Evolutionary conservation across 768 basidiomycete genomes (phyloP).

Genomic region (Tylopilus cervinicoccineus): DNA sequence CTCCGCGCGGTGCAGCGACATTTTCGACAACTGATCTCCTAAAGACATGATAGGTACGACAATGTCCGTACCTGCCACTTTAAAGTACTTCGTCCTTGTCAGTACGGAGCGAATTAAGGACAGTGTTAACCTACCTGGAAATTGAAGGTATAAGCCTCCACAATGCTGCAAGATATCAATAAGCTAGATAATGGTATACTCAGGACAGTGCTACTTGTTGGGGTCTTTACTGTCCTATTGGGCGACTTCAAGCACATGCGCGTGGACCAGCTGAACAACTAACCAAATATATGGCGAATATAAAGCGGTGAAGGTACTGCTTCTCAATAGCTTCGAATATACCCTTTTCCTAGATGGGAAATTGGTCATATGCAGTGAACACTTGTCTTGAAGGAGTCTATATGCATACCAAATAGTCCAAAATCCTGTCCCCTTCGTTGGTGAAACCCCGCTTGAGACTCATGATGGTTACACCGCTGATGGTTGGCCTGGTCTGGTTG

Average conservation of each 20-base stretch:
- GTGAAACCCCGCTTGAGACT: slow-evolving; percentile 72
- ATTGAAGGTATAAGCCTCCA: slow-evolving; percentile 88
- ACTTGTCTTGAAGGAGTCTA: slow-evolving; percentile 11
- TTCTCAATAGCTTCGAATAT: slow-evolving; percentile 85
- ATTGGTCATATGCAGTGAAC: slow-evolving; percentile 2
- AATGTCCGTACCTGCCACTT: slow-evolving; percentile 54
- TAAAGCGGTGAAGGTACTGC: slow-evolving; percentile 79
- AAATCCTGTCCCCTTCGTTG: slow-evolving; percentile 75
- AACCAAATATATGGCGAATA: slow-evolving; percentile 83
- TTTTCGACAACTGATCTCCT: slow-evolving; percentile 52
- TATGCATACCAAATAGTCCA: slow-evolving; percentile 70
- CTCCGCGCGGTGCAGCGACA: slow-evolving; percentile 39
- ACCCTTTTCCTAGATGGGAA: slow-evolving; percentile 66
- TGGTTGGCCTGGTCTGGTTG: slow-evolving; percentile 35
- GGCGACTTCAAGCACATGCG: background rate
- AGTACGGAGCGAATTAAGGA: background rate
- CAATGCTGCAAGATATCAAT: slow-evolving; percentile 48
- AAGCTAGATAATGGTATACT: slow-evolving; percentile 8
- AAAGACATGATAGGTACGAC: slow-evolving; percentile 72
- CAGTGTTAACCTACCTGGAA: slow-evolving; percentile 51
- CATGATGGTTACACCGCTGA: slow-evolving; percentile 71
- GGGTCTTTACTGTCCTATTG: slow-evolving; percentile 78
- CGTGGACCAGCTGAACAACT: slow-evolving; percentile 16
- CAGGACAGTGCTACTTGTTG: slow-evolving; percentile 53
- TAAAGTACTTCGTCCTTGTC: slow-evolving; percentile 54